Evolutionary conservation across 2,329 filamentous ascomycete genomes (phyloP).

Genomic region (Didymella lethalis): DNA sequence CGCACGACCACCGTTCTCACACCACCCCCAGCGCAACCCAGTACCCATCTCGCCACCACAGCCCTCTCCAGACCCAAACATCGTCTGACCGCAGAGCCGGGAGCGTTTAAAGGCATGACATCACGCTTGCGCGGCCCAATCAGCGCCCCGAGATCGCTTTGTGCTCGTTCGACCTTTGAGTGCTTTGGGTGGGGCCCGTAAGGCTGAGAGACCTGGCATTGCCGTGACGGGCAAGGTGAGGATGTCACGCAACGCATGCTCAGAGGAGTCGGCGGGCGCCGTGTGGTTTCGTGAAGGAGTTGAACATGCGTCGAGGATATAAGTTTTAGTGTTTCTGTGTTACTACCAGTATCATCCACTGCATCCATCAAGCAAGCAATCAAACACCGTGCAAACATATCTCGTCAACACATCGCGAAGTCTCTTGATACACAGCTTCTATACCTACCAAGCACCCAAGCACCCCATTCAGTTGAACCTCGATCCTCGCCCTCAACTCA

Average conservation of each 20-base stretch:
- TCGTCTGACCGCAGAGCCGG: slow-evolving; percentile 28
- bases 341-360: slow-evolving; percentile 12
- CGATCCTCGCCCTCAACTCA: not conserved
- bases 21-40: slow-evolving; percentile 27
- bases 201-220: slow-evolving; percentile 7
- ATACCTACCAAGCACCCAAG: not conserved
- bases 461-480: too few species aligned
- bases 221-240: not conserved
- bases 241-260: slow-evolving; percentile 9
- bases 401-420: not conserved
- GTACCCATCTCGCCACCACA: slow-evolving; percentile 35
- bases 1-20: slow-evolving; percentile 1
- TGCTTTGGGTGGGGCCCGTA: not conserved
- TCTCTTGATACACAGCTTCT: not conserved
- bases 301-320: slow-evolving; percentile 5
- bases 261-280: slow-evolving; percentile 4
- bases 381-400: not conserved
- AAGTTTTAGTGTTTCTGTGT: slow-evolving; percentile 13
- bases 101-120: not conserved
- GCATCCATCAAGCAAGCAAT: slow-evolving; percentile 8
- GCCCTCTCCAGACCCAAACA: slow-evolving; percentile 13
- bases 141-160: not conserved
- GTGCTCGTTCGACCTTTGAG: slow-evolving; percentile 7
- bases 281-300: slow-evolving; percentile 1
- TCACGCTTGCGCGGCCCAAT: slow-evolving; percentile 6